Base-by-base conservation (phyloP, 1,139 yeast genomes). In the Diutina scorzettiae region DNA sequence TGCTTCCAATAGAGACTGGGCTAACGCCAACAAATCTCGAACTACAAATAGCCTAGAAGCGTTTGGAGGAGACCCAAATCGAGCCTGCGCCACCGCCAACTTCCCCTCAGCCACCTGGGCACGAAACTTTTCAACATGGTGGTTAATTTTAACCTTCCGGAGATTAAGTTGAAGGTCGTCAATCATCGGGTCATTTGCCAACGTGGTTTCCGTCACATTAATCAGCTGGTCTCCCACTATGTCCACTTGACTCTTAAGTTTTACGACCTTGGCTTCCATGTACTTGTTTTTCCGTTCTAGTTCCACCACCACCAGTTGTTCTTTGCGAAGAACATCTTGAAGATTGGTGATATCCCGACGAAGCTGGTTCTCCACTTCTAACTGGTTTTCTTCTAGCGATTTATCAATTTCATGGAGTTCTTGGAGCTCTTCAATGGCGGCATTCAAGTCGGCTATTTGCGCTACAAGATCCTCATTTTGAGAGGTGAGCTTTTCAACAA, bases 321-420 rank as follows among this genome's bases (percentile, higher is more conserved):
- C 64, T 3, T 54, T 52, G 4, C 51, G 52, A 31, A 64, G 47
- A 8, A 57, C 51, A 2, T 49, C 45, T 12, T 29, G 41, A 11
- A 29, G 34, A 3, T 11, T 14, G 9, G 11, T 3, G 11, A 29
- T 29, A 7, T 40, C 37, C 5, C 9, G 23, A 5, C 25, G 29
- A 12, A 40, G 29, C 23, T 16, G 14, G n/a, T 53, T 51, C 48
- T 80, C 86, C 1, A 77, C 65, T n/a, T 66, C 69, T 1, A 57
- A 46, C 47, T 77, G 83, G 41, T 64, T 65, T 12, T 66, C 71
- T 46, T 82, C 91, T n/a, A 84, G 60, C 47, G 79, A 80, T 43
- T 66, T 72, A 45, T 78, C 81, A 16, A 83, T 57, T 37, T 70
- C 76, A 46, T 73, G 76, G 19, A 82, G 55, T 43, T 78, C 78